These are phyloP conservation scores for Gossypium lobatum DNA, from an alignment of 441 rosid genomes.

Conservation along the genomic window DNA sequence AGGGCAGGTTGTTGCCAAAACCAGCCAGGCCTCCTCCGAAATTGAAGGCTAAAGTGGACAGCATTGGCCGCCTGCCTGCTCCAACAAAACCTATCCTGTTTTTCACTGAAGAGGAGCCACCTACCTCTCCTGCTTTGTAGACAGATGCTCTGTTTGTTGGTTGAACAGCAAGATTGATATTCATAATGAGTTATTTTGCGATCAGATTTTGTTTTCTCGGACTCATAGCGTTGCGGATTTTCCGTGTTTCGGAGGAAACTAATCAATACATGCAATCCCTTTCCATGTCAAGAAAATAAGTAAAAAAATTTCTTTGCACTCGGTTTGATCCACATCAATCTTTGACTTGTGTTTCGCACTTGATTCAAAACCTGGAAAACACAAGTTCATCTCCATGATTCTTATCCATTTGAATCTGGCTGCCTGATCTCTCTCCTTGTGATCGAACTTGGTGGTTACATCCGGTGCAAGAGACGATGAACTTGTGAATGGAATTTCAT, in stretches of 20 bases:
- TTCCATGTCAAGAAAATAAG: neutral
- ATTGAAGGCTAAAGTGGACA: conserved; percentile 71
- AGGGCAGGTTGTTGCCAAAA: conserved; percentile 78
- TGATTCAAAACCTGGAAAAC: neutral
- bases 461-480: no score
- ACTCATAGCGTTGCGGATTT: neutral
- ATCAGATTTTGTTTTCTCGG: conserved; percentile 9
- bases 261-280: neutral
- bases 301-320: neutral
- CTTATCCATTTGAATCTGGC: no score
- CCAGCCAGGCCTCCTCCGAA: conserved; percentile 93
- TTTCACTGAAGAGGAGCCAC: conserved; percentile 31
- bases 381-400: neutral
- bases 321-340: neutral
- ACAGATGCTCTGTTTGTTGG: neutral
- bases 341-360: neutral
- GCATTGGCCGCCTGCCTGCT: conserved; percentile 89
- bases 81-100: conserved; percentile 84
- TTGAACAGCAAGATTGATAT: neutral
- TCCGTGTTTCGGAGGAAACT: neutral
- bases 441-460: no score
- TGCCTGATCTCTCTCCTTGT: no score
- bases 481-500: no score
- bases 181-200: neutral
- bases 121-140: conserved; percentile 29